Evolutionary conservation across 208 protist species (phyloP), one percentile per base, ranked within the genome.

Genomic region (Blastocrithidia nonstop): DNA sequence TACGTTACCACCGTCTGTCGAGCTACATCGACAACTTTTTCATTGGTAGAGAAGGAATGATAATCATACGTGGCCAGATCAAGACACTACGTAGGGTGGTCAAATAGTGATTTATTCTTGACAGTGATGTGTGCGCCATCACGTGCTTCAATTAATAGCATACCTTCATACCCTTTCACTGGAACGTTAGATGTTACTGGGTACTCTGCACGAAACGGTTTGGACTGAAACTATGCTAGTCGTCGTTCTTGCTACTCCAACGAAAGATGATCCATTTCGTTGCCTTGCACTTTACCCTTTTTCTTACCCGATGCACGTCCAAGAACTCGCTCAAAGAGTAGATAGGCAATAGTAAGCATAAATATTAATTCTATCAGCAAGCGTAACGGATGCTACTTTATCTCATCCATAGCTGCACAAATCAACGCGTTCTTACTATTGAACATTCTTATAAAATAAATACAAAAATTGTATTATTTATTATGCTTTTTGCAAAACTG

Each of bases 41-140:
- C 64, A 49, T 96, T 39, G 16, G 78, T 85, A 16, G 89, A 79
- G 51, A 97, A 81, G 50, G 85, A 92, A 36, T 97, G 78, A 52
- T 87, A 97, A 60, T 98, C 93, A 61, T 77, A 79, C 21, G 87
- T 95, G 43, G 72, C 81, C 6, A 96, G 52, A 65, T 97, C 93
- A 13, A 96, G 32, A 38, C 73, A 88, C 56, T 66, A 58, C 55
- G 46, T 62, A 32, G 54, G 50, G 38, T 54, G 36, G 6, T 37
- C 43, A 26, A 49, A 60, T 33, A 37, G 21, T n/a, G n/a, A n/a
- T n/a, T n/a, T n/a, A n/a, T n/a, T n/a, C 25, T 49, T 45, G 17
- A 91, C 56, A 8, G 70, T 78, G 25, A 84, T 62, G 50, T 77
- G 55, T 39, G 62, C 67, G 6, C 73, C 70, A 13, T 71, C 38